Conservation (phyloP, 768 basidiomycete genomes). For the Tylopilus intermedius region DNA sequence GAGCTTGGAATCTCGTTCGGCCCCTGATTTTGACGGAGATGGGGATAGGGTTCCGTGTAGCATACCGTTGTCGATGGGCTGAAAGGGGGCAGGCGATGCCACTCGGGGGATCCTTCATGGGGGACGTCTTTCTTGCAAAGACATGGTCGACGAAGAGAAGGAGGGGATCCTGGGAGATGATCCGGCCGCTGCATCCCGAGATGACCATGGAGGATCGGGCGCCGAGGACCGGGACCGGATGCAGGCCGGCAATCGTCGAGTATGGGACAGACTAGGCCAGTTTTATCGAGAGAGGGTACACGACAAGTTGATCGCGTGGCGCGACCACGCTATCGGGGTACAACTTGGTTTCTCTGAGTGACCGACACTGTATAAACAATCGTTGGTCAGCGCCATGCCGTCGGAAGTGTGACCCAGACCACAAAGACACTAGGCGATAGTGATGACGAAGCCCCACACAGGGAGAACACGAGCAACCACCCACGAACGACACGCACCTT, state of each 20-base stretch:
- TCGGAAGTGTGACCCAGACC: neutral
- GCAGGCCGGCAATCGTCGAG: neutral
- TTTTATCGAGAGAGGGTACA: slow-evolving; percentile 3
- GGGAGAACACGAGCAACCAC: neutral
- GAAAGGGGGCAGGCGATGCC: neutral
- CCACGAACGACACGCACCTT: slow-evolving; percentile 49
- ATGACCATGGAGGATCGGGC: neutral
- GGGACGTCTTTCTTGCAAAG: neutral
- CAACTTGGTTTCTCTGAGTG: too few species aligned
- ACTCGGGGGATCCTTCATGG: too few species aligned
- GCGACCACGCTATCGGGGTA: slow-evolving; percentile 2
- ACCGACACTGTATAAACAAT: neutral
- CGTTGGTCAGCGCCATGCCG: slow-evolving; percentile 1
- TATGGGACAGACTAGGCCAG: slow-evolving; percentile 1
- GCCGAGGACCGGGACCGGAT: neutral
- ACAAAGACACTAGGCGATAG: neutral
- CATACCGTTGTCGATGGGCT: neutral
- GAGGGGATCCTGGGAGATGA: slow-evolving; percentile 1
- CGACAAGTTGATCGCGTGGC: slow-evolving; percentile 9
- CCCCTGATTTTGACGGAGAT: slow-evolving; percentile 1
- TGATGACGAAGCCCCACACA: neutral
- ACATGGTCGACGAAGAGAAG: neutral
- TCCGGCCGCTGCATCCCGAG: slow-evolving; percentile 15
- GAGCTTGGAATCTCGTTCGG: neutral
- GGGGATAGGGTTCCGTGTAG: neutral